phyloP scores from a whole-genome alignment of 805 yeast genomes.

The Candida bentonensis region DNA sequence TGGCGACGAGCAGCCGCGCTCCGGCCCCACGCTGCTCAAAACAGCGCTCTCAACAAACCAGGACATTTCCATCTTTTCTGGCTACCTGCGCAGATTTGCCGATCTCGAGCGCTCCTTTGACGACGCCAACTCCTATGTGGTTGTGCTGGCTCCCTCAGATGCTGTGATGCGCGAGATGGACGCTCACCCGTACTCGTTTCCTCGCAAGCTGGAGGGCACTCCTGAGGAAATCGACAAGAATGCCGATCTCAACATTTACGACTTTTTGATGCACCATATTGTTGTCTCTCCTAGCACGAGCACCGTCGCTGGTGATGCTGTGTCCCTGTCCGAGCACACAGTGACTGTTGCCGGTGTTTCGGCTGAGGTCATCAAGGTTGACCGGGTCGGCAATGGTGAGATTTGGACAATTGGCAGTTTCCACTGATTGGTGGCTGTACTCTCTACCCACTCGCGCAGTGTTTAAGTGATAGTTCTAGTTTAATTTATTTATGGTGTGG shows the following conservation, averaged over 20 bases:
- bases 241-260: slow-evolving; percentile 1
- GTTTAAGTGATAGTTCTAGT: too few species aligned
- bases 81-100: slow-evolving; percentile 53
- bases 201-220: slow-evolving; percentile 31
- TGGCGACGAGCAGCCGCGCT: slow-evolving; percentile 19
- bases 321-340: slow-evolving; percentile 7
- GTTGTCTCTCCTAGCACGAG: slow-evolving; percentile 6
- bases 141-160: slow-evolving; percentile 64
- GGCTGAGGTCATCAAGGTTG: slow-evolving; percentile 11
- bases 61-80: slow-evolving; percentile 48
- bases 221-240: slow-evolving; percentile 8
- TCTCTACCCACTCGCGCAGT: too few species aligned
- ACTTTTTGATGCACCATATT: neutral
- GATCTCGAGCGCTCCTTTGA: slow-evolving; percentile 36
- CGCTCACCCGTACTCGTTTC: slow-evolving; percentile 76
- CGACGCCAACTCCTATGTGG: slow-evolving; percentile 25
- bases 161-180: slow-evolving; percentile 37
- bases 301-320: slow-evolving; percentile 7
- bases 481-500: too few species aligned
- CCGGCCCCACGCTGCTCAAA: slow-evolving; percentile 20
- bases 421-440: too few species aligned
- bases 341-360: slow-evolving; percentile 3
- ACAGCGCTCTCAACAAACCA: slow-evolving; percentile 26
- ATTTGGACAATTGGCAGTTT: slow-evolving; percentile 14
- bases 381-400: slow-evolving; percentile 17